Evolutionary conservation across 164 flowering plant genomes (phyloP).

Genomic region (Macadamia tetraphylla): DNA sequence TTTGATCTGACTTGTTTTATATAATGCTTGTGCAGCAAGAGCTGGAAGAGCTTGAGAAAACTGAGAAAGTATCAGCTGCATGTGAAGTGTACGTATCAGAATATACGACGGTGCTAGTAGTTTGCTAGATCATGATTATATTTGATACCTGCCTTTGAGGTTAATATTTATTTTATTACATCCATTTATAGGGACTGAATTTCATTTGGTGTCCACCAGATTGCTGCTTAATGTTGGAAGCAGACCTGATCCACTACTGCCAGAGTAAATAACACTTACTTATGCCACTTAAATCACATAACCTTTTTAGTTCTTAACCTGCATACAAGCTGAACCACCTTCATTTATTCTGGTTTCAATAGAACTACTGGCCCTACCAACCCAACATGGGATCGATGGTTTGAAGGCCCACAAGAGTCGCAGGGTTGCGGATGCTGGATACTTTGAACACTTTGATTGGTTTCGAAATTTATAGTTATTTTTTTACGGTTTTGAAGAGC

Average conservation of each 20-base stretch:
- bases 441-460: conserved; percentile 23
- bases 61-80: conserved; percentile 57
- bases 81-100: conserved; percentile 56
- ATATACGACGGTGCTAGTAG: not conserved
- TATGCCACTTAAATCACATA: not conserved
- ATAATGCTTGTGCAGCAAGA: conserved; percentile 49
- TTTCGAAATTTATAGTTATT: not conserved
- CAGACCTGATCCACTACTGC: conserved; percentile 30
- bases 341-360: conserved; percentile 12
- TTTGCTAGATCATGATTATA: not conserved
- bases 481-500: conserved; percentile 5
- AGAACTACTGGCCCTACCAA: conserved; percentile 63
- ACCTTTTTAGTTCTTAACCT: no score
- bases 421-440: conserved; percentile 70
- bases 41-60: conserved; percentile 64
- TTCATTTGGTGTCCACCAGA: conserved; percentile 20
- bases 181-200: conserved; percentile 5
- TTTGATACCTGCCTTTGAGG: not conserved
- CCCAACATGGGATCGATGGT: conserved; percentile 72
- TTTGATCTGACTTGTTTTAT: no score
- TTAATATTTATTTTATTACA: not conserved
- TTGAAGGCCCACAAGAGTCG: conserved; percentile 59
- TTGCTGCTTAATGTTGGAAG: conserved; percentile 27
- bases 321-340: not conserved
- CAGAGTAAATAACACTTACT: conserved; percentile 18